Conservation (phyloP, 192 early-diverging fungal species). For the Jimgerdemannia lactiflua region DNA sequence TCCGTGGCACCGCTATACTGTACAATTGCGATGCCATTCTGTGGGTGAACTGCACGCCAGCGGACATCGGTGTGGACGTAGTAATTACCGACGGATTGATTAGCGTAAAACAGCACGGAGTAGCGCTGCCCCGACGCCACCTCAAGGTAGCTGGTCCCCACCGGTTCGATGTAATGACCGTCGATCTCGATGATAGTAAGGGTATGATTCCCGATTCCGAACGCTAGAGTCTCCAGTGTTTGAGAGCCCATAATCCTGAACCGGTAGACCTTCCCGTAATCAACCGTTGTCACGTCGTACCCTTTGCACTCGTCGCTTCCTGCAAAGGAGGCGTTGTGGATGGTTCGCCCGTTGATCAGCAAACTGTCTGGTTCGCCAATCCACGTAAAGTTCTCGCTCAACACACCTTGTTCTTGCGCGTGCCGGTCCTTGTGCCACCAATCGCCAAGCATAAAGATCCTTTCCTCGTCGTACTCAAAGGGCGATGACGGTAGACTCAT, state of each 20-base stretch:
- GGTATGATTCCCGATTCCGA: constrained; percentile 46
- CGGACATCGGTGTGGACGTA: constrained; percentile 13
- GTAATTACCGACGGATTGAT: constrained; percentile 27
- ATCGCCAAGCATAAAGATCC: constrained; percentile 18
- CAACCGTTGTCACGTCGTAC: constrained; percentile 15
- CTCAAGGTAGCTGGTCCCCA: constrained; percentile 26
- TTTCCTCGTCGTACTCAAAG: constrained; percentile 39
- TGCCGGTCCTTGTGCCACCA: constrained; percentile 39
- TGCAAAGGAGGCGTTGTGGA: constrained; percentile 1
- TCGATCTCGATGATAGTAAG: constrained; percentile 55
- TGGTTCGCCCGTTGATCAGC: constrained; percentile 46
- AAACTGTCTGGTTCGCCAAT: constrained; percentile 35
- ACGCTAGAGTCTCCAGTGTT: constrained; percentile 37
- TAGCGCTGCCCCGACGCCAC: constrained; percentile 46
- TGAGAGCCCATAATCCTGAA: constrained; percentile 42
- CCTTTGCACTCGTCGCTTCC: constrained; percentile 9
- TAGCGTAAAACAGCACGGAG: constrained; percentile 39
- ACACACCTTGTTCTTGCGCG: background rate
- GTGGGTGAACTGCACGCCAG: constrained; percentile 8
- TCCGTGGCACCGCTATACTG: constrained; percentile 8
- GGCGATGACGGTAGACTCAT: constrained; percentile 13
- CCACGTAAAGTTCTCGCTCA: background rate
- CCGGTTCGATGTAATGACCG: constrained; percentile 39
- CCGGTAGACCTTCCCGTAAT: constrained; percentile 25
- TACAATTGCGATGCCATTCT: constrained; percentile 21